A percentile compares a stretch with the other conserved stretches of the same genome.
Conservation (phyloP, 1,284 basidiomycete species). For the Melampsora abietis-canadensis region DNA sequence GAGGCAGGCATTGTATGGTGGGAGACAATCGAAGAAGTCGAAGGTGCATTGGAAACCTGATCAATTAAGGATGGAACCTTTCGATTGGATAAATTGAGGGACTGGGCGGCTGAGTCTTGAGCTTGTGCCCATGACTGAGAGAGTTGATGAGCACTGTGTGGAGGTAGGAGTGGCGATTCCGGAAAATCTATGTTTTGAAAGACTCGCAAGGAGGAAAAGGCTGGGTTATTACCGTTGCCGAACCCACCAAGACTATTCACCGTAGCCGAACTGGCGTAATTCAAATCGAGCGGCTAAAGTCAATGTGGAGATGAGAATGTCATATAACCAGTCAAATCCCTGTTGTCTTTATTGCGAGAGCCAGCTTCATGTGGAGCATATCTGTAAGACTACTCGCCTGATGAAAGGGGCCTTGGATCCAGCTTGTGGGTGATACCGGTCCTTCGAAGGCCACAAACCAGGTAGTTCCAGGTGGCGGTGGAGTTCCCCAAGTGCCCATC, state of each 20-base stretch:
- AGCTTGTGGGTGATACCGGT: slow-evolving; percentile 13
- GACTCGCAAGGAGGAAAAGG: background rate
- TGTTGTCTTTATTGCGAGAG: no score
- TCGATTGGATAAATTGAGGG: background rate
- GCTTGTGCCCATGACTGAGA: background rate
- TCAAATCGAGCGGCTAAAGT: background rate
- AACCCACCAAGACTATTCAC: background rate
- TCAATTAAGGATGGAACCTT: background rate
- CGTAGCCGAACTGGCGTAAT: background rate
- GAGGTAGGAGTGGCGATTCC: background rate
- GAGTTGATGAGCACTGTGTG: background rate
- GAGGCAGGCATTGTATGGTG: background rate
- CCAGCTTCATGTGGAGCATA: background rate
- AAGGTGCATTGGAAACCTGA: background rate
- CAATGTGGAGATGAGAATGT: no score
- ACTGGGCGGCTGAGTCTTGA: background rate
- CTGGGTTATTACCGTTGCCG: background rate
- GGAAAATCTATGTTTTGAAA: slow-evolving; percentile 10
- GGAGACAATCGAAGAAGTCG: background rate
- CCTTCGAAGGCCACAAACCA: slow-evolving; percentile 27
- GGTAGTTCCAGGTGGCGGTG: slow-evolving; percentile 27
- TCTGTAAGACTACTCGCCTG: slow-evolving; percentile 7
- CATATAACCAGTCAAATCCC: no score
- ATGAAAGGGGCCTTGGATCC: slow-evolving; percentile 30
- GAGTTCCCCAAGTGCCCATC: slow-evolving; percentile 39